Evolutionary conservation across 2,329 filamentous ascomycete genomes (phyloP).

Genomic region (Aspergillus caelatus): DNA sequence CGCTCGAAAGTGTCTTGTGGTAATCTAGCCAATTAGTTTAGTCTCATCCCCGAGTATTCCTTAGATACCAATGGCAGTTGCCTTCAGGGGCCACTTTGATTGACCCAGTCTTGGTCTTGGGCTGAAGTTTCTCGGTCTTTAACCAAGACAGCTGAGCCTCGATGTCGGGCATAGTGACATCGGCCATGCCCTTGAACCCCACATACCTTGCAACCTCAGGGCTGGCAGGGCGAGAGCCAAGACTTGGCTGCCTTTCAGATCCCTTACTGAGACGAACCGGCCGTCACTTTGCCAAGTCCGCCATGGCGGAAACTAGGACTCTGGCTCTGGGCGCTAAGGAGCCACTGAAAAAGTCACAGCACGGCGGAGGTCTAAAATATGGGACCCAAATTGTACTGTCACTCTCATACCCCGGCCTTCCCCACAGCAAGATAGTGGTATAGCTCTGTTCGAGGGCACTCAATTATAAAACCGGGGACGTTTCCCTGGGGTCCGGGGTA

Average conservation of each 20-base stretch:
- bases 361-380: not conserved
- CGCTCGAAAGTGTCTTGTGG: too few species aligned
- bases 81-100: not conserved
- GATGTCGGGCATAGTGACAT: conserved; percentile 1
- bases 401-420: not conserved
- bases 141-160: not conserved
- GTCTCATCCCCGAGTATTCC: not conserved
- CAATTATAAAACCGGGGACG: not conserved
- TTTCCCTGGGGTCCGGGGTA: conserved; percentile 2
- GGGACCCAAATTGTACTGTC: not conserved
- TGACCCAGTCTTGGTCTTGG: not conserved
- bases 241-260: not conserved
- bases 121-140: not conserved
- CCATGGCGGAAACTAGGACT: not conserved
- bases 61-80: not conserved
- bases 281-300: conserved; percentile 2
- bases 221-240: not conserved
- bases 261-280: not conserved
- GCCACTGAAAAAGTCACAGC: not conserved
- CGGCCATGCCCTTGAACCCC: not conserved
- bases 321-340: not conserved
- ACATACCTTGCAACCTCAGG: not conserved
- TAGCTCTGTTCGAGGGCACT: not conserved
- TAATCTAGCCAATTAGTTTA: not conserved
- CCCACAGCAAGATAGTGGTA: not conserved